Base-by-base conservation (phyloP, 2,329 filamentous ascomycete genomes). In the Dactylellina cionopaga region DNA sequence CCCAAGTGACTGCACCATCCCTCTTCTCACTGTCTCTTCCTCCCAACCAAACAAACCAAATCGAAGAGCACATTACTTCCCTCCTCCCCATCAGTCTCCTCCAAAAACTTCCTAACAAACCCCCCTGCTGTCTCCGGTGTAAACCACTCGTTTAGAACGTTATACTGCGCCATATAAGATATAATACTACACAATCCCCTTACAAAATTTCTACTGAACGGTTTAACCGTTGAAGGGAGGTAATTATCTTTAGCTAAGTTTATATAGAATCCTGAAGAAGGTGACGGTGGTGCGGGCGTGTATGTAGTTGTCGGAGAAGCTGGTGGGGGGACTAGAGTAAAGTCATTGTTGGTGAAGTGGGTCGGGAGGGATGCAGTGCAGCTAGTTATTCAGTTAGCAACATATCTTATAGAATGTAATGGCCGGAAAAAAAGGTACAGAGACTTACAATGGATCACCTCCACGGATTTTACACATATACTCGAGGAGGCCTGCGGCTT, bases 401-500 rank as follows among this genome's bases (percentile, higher is more conserved):
- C 19, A n/a, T 17, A n/a, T 17, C 19, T n/a, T n/a, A n/a, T n/a
- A n/a, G n/a, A n/a, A n/a, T n/a, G n/a, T n/a, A n/a, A n/a, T n/a
- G n/a, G n/a, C n/a, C n/a, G 33, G 9, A 11, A 22, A 15, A 54
- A 33, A 39, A 7, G 2, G n/a, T n/a, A n/a, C n/a, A n/a, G 27
- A 24, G 5, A 56, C 65, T 54, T 62, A 70, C 65, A 49, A 56
- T 29, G 55, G 55, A 49, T 70, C 65, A 5, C 65, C 65, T 13
- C 65, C 65, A 5, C 55, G 55, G 4, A 70, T 25, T 41, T 49
- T 60, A 54, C 55, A 70, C 55, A 70, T 62, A 19, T 70, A 60
- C 4, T 31, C 39, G 5, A 70, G 13, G 10, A 51, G 13, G 1
- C 15, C 25, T 7, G 47, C 49, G 19, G 10, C 47, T 44, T 70